phyloP scores from a whole-genome alignment of 1,284 basidiomycete genomes.

The Pyrrhoderma noxium region DNA sequence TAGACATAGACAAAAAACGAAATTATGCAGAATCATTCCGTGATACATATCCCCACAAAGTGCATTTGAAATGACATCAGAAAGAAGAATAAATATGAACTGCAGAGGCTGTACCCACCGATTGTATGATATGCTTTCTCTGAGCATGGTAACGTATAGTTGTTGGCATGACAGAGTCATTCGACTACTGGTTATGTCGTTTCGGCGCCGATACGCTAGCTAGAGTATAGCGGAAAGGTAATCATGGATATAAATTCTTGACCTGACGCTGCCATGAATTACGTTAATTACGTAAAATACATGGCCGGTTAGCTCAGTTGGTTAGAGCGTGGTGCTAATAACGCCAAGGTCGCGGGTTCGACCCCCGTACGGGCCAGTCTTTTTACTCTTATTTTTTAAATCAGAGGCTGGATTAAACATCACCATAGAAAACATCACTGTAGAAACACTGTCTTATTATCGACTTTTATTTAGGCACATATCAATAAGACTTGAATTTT shows the following conservation, averaged over 20 bases:
- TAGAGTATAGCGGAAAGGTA: not conserved
- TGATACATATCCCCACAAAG: too few relatives aligned
- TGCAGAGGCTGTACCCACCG: constrained; percentile 43
- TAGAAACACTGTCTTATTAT: too few relatives aligned
- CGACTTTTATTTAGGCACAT: too few relatives aligned
- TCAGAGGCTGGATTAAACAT: too few relatives aligned
- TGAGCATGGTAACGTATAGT: constrained; percentile 61
- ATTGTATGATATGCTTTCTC: constrained; percentile 66
- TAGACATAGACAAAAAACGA: too few relatives aligned
- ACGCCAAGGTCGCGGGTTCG: constrained; percentile 2
- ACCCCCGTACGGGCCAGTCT: constrained; percentile 1
- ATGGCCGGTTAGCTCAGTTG: constrained; percentile 1
- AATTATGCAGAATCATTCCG: too few relatives aligned
- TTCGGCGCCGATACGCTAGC: too few relatives aligned
- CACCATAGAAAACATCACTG: too few relatives aligned
- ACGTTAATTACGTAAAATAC: too few relatives aligned
- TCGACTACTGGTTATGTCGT: constrained; percentile 22
- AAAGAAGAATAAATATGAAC: too few relatives aligned
- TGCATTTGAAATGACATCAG: too few relatives aligned
- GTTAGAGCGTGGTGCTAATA: constrained; percentile 3
- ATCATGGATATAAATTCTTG: not conserved
- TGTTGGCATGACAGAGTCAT: constrained; percentile 46
- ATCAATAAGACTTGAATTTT: too few relatives aligned
- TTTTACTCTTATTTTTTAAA: not conserved
- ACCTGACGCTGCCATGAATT: not conserved